Evolutionary conservation across 1,284 basidiomycete species (phyloP).

Genomic region (Pseudomicrostroma phylloplanum): DNA sequence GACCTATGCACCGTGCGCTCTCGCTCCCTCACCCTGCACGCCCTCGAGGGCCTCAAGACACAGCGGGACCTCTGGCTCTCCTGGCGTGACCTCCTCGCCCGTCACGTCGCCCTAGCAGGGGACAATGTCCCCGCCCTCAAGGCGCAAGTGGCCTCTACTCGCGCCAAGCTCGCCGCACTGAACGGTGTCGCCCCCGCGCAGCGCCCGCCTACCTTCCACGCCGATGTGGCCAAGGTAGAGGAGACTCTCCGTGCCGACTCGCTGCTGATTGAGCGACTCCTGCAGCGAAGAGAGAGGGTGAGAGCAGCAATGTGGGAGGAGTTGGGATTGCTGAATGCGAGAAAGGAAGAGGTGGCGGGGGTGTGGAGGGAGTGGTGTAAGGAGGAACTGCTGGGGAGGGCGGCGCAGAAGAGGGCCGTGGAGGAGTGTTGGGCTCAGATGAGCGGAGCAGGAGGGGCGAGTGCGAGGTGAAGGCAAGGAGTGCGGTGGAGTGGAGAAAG

Average conservation of each 20-base stretch:
- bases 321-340: background rate
- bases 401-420: background rate
- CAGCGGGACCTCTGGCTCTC: constrained; percentile 30
- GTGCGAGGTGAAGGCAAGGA: too few relatives aligned
- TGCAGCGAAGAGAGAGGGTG: background rate
- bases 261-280: background rate
- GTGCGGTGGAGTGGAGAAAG: too few relatives aligned
- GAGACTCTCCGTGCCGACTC: background rate
- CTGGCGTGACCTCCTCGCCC: constrained; percentile 23
- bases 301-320: background rate
- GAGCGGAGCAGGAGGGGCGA: too few relatives aligned
- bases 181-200: background rate
- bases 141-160: background rate
- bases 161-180: background rate
- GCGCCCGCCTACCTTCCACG: background rate
- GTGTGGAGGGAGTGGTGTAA: background rate
- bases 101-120: constrained; percentile 23
- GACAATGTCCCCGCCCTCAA: constrained; percentile 21
- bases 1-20: background rate
- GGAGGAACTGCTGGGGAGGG: background rate
- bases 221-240: background rate
- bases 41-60: constrained; percentile 8
- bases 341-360: background rate
- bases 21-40: background rate
- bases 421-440: background rate